Conservation (phyloP, 2,329 filamentous ascomycete species). For the Shiraia bambusicola region DNA sequence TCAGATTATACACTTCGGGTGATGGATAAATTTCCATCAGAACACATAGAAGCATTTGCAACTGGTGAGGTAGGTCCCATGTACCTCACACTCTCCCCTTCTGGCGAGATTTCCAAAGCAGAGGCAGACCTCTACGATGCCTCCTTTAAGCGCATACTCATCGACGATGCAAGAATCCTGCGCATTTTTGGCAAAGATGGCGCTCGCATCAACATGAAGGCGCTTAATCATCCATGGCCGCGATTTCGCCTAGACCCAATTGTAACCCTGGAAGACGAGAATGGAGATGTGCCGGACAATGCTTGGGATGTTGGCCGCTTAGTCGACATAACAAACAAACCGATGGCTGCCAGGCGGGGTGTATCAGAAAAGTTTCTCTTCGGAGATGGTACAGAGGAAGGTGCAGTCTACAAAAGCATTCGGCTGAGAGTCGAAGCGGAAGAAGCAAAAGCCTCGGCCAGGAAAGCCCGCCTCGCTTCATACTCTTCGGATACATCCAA, state of each 20-base stretch:
- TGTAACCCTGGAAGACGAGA: not conserved
- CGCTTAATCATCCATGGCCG: constrained; percentile 7
- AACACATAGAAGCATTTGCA: constrained; percentile 9
- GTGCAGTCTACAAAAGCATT: not conserved
- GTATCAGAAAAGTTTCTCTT: not conserved
- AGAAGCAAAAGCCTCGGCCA: not conserved
- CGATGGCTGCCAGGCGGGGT: not conserved
- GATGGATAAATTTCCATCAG: constrained; percentile 3
- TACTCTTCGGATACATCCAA: not conserved
- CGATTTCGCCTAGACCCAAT: constrained; percentile 3
- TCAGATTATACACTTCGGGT: not conserved
- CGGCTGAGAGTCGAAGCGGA: not conserved
- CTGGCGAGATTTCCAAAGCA: constrained; percentile 2
- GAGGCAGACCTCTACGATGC: constrained; percentile 8
- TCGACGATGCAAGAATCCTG: constrained; percentile 8
- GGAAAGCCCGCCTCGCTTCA: not conserved
- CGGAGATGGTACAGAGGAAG: not conserved
- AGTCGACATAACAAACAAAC: constrained; percentile 1
- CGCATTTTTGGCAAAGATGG: constrained; percentile 6
- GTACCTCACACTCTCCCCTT: constrained; percentile 1
- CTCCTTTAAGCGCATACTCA: constrained; percentile 10
- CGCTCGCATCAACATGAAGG: constrained; percentile 3
- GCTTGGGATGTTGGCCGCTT: not conserved
- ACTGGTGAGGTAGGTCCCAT: constrained; percentile 8
- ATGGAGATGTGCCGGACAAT: not conserved